phyloP scores from a whole-genome alignment of 129 eudicot species.

The Flaveria robusta region DNA sequence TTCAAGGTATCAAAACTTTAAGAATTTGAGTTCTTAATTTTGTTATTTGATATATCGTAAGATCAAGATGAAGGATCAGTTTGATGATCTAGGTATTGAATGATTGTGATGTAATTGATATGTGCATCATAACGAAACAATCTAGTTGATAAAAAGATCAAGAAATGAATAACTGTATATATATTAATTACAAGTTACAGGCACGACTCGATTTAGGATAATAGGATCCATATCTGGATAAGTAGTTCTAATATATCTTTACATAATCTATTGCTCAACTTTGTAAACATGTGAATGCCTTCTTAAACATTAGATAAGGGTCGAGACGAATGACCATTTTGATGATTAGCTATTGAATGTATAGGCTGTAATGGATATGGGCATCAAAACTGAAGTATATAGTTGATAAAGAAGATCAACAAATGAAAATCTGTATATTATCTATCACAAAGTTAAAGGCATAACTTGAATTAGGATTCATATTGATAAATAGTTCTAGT shows the following conservation, averaged over 20 bases:
- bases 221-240: not conserved
- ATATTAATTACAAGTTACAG: not conserved
- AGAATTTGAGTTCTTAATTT: slow-evolving; percentile 1
- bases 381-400: not conserved
- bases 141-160: not conserved
- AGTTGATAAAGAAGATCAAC: not conserved
- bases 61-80: not conserved
- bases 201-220: not conserved
- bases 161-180: not conserved
- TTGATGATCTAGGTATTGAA: not conserved
- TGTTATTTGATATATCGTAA: not conserved
- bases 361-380: not conserved
- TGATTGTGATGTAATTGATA: not conserved
- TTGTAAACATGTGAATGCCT: no score
- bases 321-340: not conserved
- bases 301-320: not conserved
- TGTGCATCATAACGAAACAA: not conserved
- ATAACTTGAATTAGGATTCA: not conserved
- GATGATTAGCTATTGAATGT: not conserved
- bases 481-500: not conserved
- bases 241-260: not conserved
- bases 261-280: not conserved
- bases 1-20: slow-evolving; percentile 59
- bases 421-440: not conserved
- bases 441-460: not conserved